Conservation (phyloP, 73 alveolate genomes). For the Paramecium sonneborni region DNA sequence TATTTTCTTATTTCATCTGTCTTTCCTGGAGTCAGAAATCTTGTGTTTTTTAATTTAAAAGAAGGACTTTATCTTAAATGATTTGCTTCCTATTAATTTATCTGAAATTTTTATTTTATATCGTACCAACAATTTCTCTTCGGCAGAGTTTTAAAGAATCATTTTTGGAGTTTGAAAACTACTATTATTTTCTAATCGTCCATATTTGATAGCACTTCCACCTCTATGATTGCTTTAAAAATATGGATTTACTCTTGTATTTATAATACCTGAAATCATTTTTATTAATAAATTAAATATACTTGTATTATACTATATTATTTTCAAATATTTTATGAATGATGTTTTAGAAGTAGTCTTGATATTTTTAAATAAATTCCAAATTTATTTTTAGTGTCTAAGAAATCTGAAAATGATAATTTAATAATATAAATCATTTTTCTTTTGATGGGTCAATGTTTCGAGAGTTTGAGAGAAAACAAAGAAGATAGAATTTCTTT, state of each 20-base stretch:
- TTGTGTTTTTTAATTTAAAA: background rate
- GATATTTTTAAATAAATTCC: background rate
- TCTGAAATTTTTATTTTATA: background rate
- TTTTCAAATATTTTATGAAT: background rate
- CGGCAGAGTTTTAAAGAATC: background rate
- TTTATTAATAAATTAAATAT: too few relatives aligned
- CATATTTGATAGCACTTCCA: background rate
- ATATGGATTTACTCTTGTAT: background rate
- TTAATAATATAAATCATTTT: background rate
- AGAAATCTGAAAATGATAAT: background rate
- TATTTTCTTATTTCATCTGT: background rate
- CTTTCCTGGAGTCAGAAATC: slow-evolving; percentile 35
- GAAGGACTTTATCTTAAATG: slow-evolving; percentile 24
- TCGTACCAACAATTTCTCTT: background rate
- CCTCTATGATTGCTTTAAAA: slow-evolving; percentile 11
- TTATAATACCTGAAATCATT: too few relatives aligned
- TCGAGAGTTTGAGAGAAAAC: background rate
- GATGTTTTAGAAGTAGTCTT: background rate
- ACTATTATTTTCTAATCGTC: background rate
- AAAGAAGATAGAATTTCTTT: background rate
- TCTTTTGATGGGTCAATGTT: background rate
- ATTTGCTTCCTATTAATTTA: background rate
- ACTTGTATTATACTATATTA: background rate
- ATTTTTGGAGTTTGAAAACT: slow-evolving; percentile 23
- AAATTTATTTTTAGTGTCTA: background rate